Conservation (phyloP, 305 asterid genomes). For the Nicotiana rustica region DNA sequence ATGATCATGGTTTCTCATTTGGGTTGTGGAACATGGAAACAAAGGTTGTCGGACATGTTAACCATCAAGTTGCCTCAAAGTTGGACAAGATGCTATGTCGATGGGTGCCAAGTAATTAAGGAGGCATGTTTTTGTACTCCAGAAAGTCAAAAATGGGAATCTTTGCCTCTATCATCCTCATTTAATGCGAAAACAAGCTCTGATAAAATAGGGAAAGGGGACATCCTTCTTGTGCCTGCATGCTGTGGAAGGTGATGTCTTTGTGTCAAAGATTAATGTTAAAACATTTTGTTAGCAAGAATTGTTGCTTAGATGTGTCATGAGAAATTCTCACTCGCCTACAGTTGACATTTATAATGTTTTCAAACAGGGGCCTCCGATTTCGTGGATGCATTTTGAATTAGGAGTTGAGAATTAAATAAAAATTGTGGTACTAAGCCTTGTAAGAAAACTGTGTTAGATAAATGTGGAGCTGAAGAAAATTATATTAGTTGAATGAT, state of each 20-base stretch:
- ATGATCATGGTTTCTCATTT: slow-evolving; percentile 82
- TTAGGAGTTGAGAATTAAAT: neutral
- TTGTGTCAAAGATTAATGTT: slow-evolving; percentile 23
- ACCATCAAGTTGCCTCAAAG: slow-evolving; percentile 36
- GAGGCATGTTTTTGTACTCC: slow-evolving; percentile 78
- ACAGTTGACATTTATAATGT: neutral
- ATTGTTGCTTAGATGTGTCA: slow-evolving; percentile 4
- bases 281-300: slow-evolving; percentile 4
- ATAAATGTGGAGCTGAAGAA: slow-evolving; percentile 7
- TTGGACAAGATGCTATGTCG: slow-evolving; percentile 86
- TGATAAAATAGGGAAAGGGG: slow-evolving; percentile 55
- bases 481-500: neutral
- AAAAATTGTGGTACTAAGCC: neutral
- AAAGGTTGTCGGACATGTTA: slow-evolving; percentile 45
- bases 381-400: slow-evolving; percentile 1
- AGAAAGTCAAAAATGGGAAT: slow-evolving; percentile 92
- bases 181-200: slow-evolving; percentile 61
- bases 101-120: slow-evolving; percentile 55
- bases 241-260: slow-evolving; percentile 88
- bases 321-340: slow-evolving; percentile 13
- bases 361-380: neutral
- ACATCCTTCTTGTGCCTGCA: slow-evolving; percentile 71
- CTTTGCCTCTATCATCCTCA: slow-evolving; percentile 71
- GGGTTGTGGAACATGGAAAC: slow-evolving; percentile 92
- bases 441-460: no score